These are phyloP conservation scores for Anisodus acutangulus DNA, from an alignment of 257 asterid species.

Conservation along the genomic window DNA sequence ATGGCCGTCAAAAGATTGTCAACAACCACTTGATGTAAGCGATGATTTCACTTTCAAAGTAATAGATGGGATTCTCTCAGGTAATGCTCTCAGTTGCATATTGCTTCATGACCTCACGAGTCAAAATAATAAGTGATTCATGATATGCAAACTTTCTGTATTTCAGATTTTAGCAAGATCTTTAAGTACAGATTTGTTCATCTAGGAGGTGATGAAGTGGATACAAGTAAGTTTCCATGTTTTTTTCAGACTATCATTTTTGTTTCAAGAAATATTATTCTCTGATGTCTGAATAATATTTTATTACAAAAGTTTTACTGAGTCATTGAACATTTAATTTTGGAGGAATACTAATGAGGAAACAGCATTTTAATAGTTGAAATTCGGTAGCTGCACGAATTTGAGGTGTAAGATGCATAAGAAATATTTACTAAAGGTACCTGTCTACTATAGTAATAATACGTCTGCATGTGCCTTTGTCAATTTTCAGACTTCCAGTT, in stretches of 20 bases:
- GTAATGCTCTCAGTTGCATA: constrained; percentile 41
- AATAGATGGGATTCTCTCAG: constrained; percentile 87
- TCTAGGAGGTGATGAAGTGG: constrained; percentile 96
- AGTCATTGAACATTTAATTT: neutral
- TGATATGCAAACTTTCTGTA: constrained; percentile 6
- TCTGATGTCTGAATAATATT: neutral
- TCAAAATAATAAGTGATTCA: neutral
- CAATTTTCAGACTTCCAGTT: neutral
- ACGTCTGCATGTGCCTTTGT: neutral
- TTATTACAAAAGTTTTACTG: neutral
- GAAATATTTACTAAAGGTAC: neutral
- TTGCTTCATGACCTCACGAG: neutral
- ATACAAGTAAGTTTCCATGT: constrained; percentile 61
- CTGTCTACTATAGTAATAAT: neutral
- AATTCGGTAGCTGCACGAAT: neutral
- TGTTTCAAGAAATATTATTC: neutral
- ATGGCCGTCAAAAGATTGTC: constrained; percentile 81
- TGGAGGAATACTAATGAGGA: neutral
- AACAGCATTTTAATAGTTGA: neutral
- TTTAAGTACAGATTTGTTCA: constrained; percentile 89
- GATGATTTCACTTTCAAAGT: constrained; percentile 80
- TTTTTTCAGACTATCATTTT: constrained; percentile 6
- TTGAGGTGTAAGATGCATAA: neutral
- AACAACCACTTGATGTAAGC: constrained; percentile 90
- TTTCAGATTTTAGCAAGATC: constrained; percentile 88